phyloP scores from a whole-genome alignment of 2,329 filamentous ascomycete species.

The Pseudogymnoascus pannorum region DNA sequence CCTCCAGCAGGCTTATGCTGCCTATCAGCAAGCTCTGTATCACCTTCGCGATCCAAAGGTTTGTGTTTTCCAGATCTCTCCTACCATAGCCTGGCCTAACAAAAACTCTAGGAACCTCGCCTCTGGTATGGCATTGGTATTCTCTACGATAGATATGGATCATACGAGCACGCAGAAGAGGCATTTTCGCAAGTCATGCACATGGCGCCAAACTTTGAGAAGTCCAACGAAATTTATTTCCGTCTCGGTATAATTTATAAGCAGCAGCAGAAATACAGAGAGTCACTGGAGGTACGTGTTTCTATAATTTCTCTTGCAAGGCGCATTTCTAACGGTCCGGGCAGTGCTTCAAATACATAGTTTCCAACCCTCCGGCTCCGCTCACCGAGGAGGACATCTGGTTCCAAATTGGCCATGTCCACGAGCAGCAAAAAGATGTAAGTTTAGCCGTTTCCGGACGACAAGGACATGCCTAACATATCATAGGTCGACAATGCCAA shows the following conservation, averaged over 20 bases:
- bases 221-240: conserved; percentile 99
- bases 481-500: conserved; percentile 85
- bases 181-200: conserved; percentile 98
- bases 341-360: conserved; percentile 97
- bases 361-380: conserved; percentile 82
- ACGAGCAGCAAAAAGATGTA: conserved; percentile 98
- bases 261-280: conserved; percentile 86
- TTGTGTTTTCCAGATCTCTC: conserved; percentile 15
- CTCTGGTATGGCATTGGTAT: conserved; percentile 99
- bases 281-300: conserved; percentile 75
- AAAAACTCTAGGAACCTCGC: conserved; percentile 67
- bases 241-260: conserved; percentile 99
- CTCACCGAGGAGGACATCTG: conserved; percentile 97
- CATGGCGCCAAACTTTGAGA: conserved; percentile 96
- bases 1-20: conserved; percentile 89
- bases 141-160: conserved; percentile 92
- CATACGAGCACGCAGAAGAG: conserved; percentile 92
- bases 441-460: conserved; percentile 33
- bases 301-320: background rate
- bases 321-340: conserved; percentile 23
- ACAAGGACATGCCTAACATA: conserved; percentile 24
- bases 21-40: conserved; percentile 91
- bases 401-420: conserved; percentile 99
- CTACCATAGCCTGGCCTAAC: conserved; percentile 15
- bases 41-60: conserved; percentile 92